phyloP scores from a whole-genome alignment of 2,329 filamentous ascomycete species.

The Beauveria varroae region DNA sequence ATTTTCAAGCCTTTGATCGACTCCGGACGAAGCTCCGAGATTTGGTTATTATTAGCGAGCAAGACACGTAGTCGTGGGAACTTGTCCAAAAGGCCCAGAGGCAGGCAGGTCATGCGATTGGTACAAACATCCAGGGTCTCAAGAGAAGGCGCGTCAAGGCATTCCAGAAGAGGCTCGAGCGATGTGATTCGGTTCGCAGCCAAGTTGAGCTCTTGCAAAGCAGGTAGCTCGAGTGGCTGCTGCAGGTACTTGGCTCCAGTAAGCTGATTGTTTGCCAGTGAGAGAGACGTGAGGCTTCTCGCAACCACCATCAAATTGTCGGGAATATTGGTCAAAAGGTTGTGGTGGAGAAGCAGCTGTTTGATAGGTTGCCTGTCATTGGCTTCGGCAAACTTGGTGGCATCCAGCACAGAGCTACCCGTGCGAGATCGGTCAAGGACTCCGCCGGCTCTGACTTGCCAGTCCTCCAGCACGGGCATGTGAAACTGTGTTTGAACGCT shows the following conservation, averaged over 20 bases:
- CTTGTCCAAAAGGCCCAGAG: slow-evolving; percentile 49
- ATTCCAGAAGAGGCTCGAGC: slow-evolving; percentile 55
- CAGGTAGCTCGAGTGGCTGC: slow-evolving; percentile 60
- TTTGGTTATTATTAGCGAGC: slow-evolving; percentile 70
- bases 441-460: slow-evolving; percentile 51
- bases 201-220: slow-evolving; percentile 70
- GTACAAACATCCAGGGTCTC: slow-evolving; percentile 73
- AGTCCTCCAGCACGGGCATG: slow-evolving; percentile 38
- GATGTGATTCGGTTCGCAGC: slow-evolving; percentile 65
- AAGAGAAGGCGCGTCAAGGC: slow-evolving; percentile 66
- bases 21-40: slow-evolving; percentile 65
- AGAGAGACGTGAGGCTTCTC: slow-evolving; percentile 61
- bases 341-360: slow-evolving; percentile 67
- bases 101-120: slow-evolving; percentile 70
- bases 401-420: slow-evolving; percentile 51
- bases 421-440: slow-evolving; percentile 65
- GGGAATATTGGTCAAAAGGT: slow-evolving; percentile 65
- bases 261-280: slow-evolving; percentile 68
- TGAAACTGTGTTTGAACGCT: slow-evolving; percentile 37
- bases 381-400: slow-evolving; percentile 48
- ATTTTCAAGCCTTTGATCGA: slow-evolving; percentile 65
- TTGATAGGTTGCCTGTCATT: slow-evolving; percentile 44
- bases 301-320: slow-evolving; percentile 64
- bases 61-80: slow-evolving; percentile 68
- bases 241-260: slow-evolving; percentile 57